A percentile compares a stretch with the other conserved stretches of the same genome.
phyloP scores from a whole-genome alignment of 2,329 filamentous ascomycete species.

The Fusarium kyushuense region DNA sequence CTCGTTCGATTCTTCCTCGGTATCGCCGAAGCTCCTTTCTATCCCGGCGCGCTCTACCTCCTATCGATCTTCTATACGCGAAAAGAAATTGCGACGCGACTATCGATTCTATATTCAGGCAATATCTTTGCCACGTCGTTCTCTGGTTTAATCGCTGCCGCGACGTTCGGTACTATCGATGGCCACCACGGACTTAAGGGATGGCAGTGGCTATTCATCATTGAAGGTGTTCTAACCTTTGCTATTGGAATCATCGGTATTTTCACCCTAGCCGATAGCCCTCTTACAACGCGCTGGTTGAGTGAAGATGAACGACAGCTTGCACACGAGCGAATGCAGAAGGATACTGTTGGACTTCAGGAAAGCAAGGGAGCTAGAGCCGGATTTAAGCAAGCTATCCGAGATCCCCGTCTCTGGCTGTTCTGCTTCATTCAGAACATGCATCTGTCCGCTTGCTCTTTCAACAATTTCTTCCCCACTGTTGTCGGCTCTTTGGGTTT shows the following conservation, averaged over 20 bases:
- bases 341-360: conserved; percentile 47
- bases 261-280: conserved; percentile 54
- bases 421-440: conserved; percentile 56
- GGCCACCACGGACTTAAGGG: conserved; percentile 45
- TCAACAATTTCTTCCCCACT: conserved; percentile 50
- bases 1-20: conserved; percentile 60
- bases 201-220: conserved; percentile 53
- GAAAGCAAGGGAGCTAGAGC: conserved; percentile 55
- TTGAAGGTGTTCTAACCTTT: conserved; percentile 50
- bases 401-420: conserved; percentile 48
- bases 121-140: conserved; percentile 54
- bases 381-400: conserved; percentile 47
- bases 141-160: conserved; percentile 59
- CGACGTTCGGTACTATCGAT: conserved; percentile 53
- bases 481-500: conserved; percentile 52
- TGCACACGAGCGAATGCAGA: conserved; percentile 56
- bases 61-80: conserved; percentile 57
- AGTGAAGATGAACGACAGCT: conserved; percentile 55
- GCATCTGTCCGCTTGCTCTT: conserved; percentile 52
- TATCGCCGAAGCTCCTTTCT: conserved; percentile 67
- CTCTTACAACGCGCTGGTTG: conserved; percentile 54
- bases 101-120: conserved; percentile 48
- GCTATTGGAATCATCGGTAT: conserved; percentile 49
- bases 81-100: conserved; percentile 51
- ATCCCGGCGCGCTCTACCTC: conserved; percentile 58